A percentile compares a stretch with the other conserved stretches of the same genome.
These are phyloP conservation scores for Cordyceps fumosorosea DNA, from an alignment of 2,329 filamentous ascomycete genomes.

Conservation along the genomic window DNA sequence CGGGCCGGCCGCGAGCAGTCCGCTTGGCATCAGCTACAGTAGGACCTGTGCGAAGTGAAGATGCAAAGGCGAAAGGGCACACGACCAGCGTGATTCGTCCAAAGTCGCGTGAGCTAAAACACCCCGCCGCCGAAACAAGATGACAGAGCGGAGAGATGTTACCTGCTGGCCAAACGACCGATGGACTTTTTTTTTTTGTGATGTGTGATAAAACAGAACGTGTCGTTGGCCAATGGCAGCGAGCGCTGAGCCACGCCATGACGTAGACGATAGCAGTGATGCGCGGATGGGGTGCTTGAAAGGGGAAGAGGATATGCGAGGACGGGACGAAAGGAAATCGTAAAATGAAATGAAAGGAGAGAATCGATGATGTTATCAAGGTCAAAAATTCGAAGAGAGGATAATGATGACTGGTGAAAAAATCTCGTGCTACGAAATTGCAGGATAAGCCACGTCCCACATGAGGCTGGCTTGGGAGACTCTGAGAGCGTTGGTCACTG, in stretches of 20 bases:
- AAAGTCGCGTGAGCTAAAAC: not conserved
- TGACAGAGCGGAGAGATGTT: not conserved
- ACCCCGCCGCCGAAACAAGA: not conserved
- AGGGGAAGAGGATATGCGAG: not conserved
- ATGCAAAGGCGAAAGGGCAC: not conserved
- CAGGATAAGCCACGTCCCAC: constrained; percentile 12
- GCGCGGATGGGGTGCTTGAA: not conserved
- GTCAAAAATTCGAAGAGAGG: not conserved
- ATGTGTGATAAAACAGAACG: not conserved
- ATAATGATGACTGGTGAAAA: not conserved
- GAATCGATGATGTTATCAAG: not conserved
- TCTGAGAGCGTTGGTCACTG: not conserved
- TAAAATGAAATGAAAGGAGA: not conserved
- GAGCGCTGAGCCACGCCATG: constrained; percentile 2
- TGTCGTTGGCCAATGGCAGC: not conserved
- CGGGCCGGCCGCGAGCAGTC: not conserved
- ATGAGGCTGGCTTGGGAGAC: not conserved
- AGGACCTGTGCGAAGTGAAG: not conserved
- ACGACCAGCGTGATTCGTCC: not conserved
- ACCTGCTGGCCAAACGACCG: too few species aligned
- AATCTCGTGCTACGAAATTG: constrained; percentile 7
- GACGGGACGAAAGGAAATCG: not conserved
- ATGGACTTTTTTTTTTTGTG: too few species aligned
- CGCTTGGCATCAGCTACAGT: not conserved
- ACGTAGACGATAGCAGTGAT: not conserved